Conservation (phyloP, 2,329 filamentous ascomycete genomes). For the Nothophaeocryptopus gaeumannii region DNA sequence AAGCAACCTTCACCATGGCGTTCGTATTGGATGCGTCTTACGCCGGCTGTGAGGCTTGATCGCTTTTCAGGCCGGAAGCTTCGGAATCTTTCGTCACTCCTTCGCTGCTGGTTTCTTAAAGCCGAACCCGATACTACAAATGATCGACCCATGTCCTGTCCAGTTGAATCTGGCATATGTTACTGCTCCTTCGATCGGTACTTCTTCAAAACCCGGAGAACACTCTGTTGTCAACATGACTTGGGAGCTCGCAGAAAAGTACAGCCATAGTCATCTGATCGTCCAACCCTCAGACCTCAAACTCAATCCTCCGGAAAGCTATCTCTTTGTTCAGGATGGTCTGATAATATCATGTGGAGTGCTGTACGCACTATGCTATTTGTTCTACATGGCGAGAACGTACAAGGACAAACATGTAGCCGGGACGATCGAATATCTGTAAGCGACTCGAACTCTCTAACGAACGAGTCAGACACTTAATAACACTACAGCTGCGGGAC, state of each 20-base stretch:
- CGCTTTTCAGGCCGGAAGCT: too few relatives aligned
- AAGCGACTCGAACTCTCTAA: background rate
- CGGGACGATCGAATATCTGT: conserved; percentile 32
- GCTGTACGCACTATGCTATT: conserved; percentile 42
- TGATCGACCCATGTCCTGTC: too few relatives aligned
- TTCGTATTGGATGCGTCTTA: too few relatives aligned
- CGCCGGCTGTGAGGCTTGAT: too few relatives aligned
- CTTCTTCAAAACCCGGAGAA: too few relatives aligned
- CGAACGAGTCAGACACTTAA: too few relatives aligned
- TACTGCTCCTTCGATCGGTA: background rate
- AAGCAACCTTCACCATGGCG: too few relatives aligned
- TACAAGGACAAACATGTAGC: conserved; percentile 37
- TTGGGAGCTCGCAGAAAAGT: conserved; percentile 16
- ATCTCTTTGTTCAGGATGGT: conserved; percentile 43
- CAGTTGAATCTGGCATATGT: too few relatives aligned
- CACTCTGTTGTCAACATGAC: conserved; percentile 5
- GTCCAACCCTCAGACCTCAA: conserved; percentile 51
- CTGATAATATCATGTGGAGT: conserved; percentile 41
- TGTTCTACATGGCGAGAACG: conserved; percentile 41
- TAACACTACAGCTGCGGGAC: conserved; percentile 16
- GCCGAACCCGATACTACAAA: too few relatives aligned
- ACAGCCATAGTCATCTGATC: conserved; percentile 41
- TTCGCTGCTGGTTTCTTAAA: too few relatives aligned
- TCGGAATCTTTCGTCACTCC: too few relatives aligned
- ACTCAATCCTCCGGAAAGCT: conserved; percentile 39